Evolutionary conservation across 1,139 yeast genomes (phyloP).

Genomic region (Debaryomycetaceae sp.): DNA sequence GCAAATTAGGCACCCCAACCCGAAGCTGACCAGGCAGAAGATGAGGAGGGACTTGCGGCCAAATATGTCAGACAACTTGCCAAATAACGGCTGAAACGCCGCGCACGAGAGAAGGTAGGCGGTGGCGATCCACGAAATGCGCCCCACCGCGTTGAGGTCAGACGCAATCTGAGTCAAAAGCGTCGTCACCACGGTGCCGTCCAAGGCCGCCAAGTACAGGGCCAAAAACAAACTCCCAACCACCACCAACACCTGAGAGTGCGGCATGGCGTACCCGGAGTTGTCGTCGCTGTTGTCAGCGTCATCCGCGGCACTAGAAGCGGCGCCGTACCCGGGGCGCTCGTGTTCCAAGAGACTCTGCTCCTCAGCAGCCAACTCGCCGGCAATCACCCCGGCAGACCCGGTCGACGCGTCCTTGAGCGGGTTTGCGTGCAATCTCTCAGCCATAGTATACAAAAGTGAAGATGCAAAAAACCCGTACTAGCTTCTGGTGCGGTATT

Average conservation of each 20-base stretch:
- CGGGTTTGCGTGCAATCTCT: slow-evolving; percentile 20
- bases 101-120: slow-evolving; percentile 39
- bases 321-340: slow-evolving; percentile 13
- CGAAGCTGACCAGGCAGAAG: slow-evolving; percentile 32
- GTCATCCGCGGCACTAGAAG: slow-evolving; percentile 7
- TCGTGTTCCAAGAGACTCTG: slow-evolving; percentile 7
- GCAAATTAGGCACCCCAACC: slow-evolving; percentile 38
- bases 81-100: slow-evolving; percentile 67
- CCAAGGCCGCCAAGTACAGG: slow-evolving; percentile 40
- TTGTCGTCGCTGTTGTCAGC: slow-evolving; percentile 14
- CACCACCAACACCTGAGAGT: slow-evolving; percentile 26
- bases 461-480: background rate
- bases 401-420: slow-evolving; percentile 38
- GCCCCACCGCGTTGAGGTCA: slow-evolving; percentile 35
- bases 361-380: slow-evolving; percentile 43
- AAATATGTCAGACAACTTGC: slow-evolving; percentile 80
- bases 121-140: slow-evolving; percentile 47
- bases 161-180: slow-evolving; percentile 40
- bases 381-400: slow-evolving; percentile 44
- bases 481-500: background rate
- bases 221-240: slow-evolving; percentile 34
- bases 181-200: slow-evolving; percentile 43
- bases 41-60: slow-evolving; percentile 56
- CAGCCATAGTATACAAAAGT: too few species aligned
- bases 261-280: slow-evolving; percentile 32